Evolutionary conservation across 2,329 filamentous ascomycete species (phyloP), one percentile per base, ranked within the genome.

Genomic region (Aureobasidium sp.): DNA sequence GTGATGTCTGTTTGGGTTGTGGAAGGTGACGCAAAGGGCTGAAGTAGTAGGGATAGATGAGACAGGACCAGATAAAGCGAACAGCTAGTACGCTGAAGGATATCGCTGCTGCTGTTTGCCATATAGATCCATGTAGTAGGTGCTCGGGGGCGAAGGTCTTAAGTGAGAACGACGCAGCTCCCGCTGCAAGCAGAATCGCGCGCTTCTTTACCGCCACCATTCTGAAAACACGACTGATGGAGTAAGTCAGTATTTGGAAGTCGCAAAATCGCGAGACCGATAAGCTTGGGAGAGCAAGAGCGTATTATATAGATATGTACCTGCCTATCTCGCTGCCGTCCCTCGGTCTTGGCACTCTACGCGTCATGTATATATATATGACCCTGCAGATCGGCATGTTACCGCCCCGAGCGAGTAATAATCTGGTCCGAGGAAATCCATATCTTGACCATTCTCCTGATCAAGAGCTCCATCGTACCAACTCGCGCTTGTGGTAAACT

Each of bases 11-110:
- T 50, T 65, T 66, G 3, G 72, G 70, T 15, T 67, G 62, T 1
- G 76, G 76, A 3, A 78, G 66, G 63, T 77, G 70, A 15, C 75
- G 68, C 9, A 77, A 65, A 4, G 76, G 75, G 16, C 70, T 75
- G 11, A 75, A 62, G 63, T 74, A 70, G 63, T 72, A 73, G 1
- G 75, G 75, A 49, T 76, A 76, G 39, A 69, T 66, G 32, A 65
- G 13, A 29, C 11, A 41, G 2, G 45, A 10, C 34, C 36, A 59
- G 27, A 50, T n/a, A 16, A 49, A 49, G 16, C 36, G 32, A 15
- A 50, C 10, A 7, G 37, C 16, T 3, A 59, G 27, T 10, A 50
- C 27, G n/a, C 15, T 34, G n/a, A 42, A 16, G 27, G 42, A 59
- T 1, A 45, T 27, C 1, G 45, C 36, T 32, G 27, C 29, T 25